phyloP scores from a whole-genome alignment of 176 grass and related monocot species.

The Themeda triandra region DNA sequence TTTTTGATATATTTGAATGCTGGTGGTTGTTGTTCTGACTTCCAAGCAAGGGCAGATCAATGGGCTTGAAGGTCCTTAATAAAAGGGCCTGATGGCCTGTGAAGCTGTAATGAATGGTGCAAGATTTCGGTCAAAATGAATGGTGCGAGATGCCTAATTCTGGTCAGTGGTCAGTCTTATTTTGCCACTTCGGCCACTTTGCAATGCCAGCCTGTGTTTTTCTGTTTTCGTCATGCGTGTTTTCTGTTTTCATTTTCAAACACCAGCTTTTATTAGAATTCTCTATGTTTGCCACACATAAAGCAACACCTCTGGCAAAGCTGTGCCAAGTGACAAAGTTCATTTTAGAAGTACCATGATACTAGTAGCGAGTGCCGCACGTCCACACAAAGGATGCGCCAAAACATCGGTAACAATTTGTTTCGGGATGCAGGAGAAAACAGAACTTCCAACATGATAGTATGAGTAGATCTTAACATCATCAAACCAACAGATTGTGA shows the following conservation, averaged over 20 bases:
- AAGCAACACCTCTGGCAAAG: not conserved
- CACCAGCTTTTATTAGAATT: not conserved
- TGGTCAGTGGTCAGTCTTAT: not conserved
- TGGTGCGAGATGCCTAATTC: not conserved
- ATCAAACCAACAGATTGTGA: not conserved
- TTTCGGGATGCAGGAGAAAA: not conserved
- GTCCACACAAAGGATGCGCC: not conserved
- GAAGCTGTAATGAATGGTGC: not conserved
- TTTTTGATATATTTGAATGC: not conserved
- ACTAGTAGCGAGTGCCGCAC: not conserved
- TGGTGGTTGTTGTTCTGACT: slow-evolving; percentile 10
- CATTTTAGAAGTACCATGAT: not conserved
- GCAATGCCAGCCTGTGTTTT: not conserved
- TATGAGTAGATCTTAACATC: not conserved
- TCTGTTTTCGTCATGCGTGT: not conserved
- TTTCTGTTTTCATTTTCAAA: not conserved
- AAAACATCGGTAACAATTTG: not conserved
- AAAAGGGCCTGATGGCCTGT: not conserved
- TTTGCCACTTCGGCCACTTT: not conserved
- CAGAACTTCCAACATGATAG: not conserved
- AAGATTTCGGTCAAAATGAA: not conserved
- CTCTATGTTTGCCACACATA: not conserved
- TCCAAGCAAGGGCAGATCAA: slow-evolving; percentile 23
- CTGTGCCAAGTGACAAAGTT: not conserved
- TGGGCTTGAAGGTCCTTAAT: not conserved